Base-by-base conservation (phyloP, 345 rosid genomes). In the Sonneratia alba region DNA sequence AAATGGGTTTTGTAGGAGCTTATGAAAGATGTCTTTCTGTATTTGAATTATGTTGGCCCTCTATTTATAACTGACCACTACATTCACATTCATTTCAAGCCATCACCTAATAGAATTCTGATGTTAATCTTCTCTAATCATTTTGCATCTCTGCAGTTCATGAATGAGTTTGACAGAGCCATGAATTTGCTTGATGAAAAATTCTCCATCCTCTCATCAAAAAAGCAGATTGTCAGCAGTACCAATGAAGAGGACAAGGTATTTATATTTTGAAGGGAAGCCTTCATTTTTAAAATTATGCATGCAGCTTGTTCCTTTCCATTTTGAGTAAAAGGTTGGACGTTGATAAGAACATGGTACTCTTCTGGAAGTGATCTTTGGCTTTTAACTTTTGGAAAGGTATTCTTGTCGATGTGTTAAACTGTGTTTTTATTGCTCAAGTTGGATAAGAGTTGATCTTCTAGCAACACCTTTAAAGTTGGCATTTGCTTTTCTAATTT, bases 181-280 rank as follows among this genome's bases (percentile, higher is more conserved):
- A 88, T 90, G 91, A 85, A 90, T 77, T 72, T 73, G 75, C 89
- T 90, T 77, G 92, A 90, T 74, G 89, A 90, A 64, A 85, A 82
- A 63, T 86, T 83, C 73, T 73, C 85, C 42, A 80, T 87, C 74
- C 83, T 90, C 45, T 78, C 92, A 72, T 90, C 92, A 51, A 70
- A 83, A 36, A 88, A 86, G 77, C 92, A 86, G 81, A 84, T 90
- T 71, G 88, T 90, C 75, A 90, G 96, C 86, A 81, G 89, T 79
- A 70, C 83, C n/a, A 71, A 78, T 59, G 96, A 88, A 67, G 85
- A 86, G 70, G 86, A 85, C 73, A 86, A 90, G 96, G 96, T 88
- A 83, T 49, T 68, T 11, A 12, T 62, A 62, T 12, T 2, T 62
- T 6, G 59, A 10, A 27, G 27, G 34, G 36, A 32, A 15, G 3